Conservation (phyloP, 2,329 filamentous ascomycete genomes). For the Pseudopithomyces chartarum region DNA sequence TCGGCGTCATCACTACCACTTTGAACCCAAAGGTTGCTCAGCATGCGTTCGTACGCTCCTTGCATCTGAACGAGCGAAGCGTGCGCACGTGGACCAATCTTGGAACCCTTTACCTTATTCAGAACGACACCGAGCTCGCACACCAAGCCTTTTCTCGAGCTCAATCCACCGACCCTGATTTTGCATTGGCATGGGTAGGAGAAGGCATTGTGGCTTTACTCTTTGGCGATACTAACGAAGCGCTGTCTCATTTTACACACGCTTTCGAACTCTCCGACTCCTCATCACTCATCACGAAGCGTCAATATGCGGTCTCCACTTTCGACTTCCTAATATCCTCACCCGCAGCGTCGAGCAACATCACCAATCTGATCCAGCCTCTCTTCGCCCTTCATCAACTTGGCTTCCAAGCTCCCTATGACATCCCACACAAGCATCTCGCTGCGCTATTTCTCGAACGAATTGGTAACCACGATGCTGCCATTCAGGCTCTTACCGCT, state of each 20-base stretch:
- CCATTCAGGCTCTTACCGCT: conserved; percentile 66
- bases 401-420: conserved; percentile 69
- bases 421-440: conserved; percentile 77
- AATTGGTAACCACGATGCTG: conserved; percentile 68
- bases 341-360: conserved; percentile 55
- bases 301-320: conserved; percentile 77
- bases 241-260: conserved; percentile 85
- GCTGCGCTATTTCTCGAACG: conserved; percentile 82
- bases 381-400: conserved; percentile 88
- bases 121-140: conserved; percentile 83
- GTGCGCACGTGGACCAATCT: conserved; percentile 89
- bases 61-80: conserved; percentile 89
- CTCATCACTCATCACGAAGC: conserved; percentile 72
- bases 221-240: conserved; percentile 75
- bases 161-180: conserved; percentile 93
- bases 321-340: conserved; percentile 79
- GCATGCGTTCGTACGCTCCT: conserved; percentile 87
- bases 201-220: conserved; percentile 85
- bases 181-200: conserved; percentile 90
- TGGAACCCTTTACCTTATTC: conserved; percentile 81
- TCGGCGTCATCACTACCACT: conserved; percentile 87
- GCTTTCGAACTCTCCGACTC: conserved; percentile 91
- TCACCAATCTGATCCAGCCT: conserved; percentile 75
- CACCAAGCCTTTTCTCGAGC: conserved; percentile 88
- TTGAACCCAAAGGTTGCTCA: conserved; percentile 88